Conservation (phyloP, 2,329 filamentous ascomycete species). For the Raffaelea ambrosiae region DNA sequence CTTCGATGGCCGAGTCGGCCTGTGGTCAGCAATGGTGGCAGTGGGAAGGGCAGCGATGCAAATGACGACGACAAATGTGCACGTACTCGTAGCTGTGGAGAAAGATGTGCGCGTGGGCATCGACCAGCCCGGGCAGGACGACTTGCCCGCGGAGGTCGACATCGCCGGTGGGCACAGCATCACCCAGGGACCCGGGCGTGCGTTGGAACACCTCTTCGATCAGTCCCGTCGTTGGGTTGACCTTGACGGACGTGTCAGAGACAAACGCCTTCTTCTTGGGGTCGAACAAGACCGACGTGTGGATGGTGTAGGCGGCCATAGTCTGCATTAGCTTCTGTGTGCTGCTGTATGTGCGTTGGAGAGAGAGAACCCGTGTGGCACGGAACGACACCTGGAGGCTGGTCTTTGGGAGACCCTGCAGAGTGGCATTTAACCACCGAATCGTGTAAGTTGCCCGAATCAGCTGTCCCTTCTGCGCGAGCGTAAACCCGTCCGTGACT, state of each 20-base stretch:
- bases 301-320: too few species aligned
- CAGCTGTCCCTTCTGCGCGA: too few species aligned
- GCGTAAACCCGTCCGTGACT: too few species aligned
- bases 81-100: constrained; percentile 39
- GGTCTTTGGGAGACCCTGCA: too few species aligned
- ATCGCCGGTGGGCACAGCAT: constrained; percentile 21
- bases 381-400: too few species aligned
- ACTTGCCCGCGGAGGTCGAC: constrained; percentile 46
- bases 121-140: constrained; percentile 44
- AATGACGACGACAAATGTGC: too few species aligned
- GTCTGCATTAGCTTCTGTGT: too few species aligned
- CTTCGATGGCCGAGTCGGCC: constrained; percentile 6
- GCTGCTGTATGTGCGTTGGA: too few species aligned
- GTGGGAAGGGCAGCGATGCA: too few species aligned
- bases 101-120: constrained; percentile 49
- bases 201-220: constrained; percentile 21
- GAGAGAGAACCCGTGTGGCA: too few species aligned
- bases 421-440: too few species aligned
- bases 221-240: constrained; percentile 29
- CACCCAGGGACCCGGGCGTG: constrained; percentile 19
- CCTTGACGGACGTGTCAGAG: constrained; percentile 31
- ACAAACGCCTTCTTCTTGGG: constrained; percentile 32
- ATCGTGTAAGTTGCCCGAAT: too few species aligned
- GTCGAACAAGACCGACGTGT: constrained; percentile 39
- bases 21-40: constrained; percentile 8